A percentile compares a stretch with the other conserved stretches of the same genome.
phyloP scores from a whole-genome alignment of 164 flowering plant species.

The Chimonanthus salicifolius region DNA sequence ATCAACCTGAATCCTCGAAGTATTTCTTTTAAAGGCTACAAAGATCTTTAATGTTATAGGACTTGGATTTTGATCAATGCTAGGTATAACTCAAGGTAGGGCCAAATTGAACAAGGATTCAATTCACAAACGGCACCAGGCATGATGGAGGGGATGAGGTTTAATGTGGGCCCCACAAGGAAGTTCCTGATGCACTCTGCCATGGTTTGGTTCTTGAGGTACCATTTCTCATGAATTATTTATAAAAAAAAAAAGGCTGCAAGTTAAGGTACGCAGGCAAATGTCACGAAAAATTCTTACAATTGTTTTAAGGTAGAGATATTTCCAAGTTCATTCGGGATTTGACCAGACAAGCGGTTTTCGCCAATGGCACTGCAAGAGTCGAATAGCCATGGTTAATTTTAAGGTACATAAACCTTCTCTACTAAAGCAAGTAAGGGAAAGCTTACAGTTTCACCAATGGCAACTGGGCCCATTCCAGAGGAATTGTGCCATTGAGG shows the following conservation, averaged over 20 bases:
- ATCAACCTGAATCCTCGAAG: too few relatives aligned
- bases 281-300: slow-evolving; percentile 16
- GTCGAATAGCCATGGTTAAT: not conserved
- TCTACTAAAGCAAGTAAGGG: not conserved
- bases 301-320: slow-evolving; percentile 38
- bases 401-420: not conserved
- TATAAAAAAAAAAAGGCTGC: not conserved
- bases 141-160: too few relatives aligned
- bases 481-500: slow-evolving; percentile 62
- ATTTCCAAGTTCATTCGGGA: slow-evolving; percentile 19
- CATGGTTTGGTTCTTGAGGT: too few relatives aligned
- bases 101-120: too few relatives aligned
- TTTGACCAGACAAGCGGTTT: slow-evolving; percentile 21
- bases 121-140: too few relatives aligned
- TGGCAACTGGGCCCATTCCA: slow-evolving; percentile 48
- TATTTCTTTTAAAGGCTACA: too few relatives aligned
- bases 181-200: too few relatives aligned
- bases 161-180: too few relatives aligned
- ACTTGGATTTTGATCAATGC: too few relatives aligned
- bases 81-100: too few relatives aligned
- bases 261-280: not conserved
- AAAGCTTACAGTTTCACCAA: slow-evolving; percentile 39
- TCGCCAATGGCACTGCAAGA: slow-evolving; percentile 48
- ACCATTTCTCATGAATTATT: too few relatives aligned
- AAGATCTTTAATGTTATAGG: too few relatives aligned